These are phyloP conservation scores for Rhizophagus prolifer DNA, from an alignment of 192 early-diverging fungal species.

Conservation along the genomic window DNA sequence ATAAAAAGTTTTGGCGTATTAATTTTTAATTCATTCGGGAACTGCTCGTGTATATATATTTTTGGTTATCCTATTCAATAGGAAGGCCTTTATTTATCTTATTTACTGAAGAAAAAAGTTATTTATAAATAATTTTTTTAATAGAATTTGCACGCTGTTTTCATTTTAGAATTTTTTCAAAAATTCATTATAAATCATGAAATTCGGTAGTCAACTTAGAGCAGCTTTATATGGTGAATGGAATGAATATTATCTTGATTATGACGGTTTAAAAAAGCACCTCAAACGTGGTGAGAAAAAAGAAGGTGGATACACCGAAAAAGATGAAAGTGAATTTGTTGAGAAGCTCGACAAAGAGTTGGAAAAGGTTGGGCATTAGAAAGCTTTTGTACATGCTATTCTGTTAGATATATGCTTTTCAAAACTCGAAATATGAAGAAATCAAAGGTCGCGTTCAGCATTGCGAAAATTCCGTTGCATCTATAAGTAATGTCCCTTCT, in stretches of 20 bases:
- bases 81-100: no score
- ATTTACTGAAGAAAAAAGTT: no score
- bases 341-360: constrained; percentile 84
- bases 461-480: constrained; percentile 58
- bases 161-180: background rate
- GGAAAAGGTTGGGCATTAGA: constrained; percentile 62
- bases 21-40: no score
- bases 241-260: constrained; percentile 78
- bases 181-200: constrained; percentile 54
- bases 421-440: constrained; percentile 71
- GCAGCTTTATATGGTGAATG: constrained; percentile 74
- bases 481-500: constrained; percentile 51
- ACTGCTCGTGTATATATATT: no score
- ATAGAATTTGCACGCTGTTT: no score
- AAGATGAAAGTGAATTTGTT: constrained; percentile 90
- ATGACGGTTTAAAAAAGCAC: constrained; percentile 81
- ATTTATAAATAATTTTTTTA: no score
- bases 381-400: constrained; percentile 33
- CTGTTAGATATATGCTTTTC: constrained; percentile 66
- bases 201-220: constrained; percentile 83
- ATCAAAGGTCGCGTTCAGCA: constrained; percentile 68
- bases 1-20: no score
- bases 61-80: no score
- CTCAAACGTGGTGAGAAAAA: constrained; percentile 68
- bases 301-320: constrained; percentile 73